Evolutionary conservation across 768 basidiomycete species (phyloP).

Genomic region (Pholiota conissans): DNA sequence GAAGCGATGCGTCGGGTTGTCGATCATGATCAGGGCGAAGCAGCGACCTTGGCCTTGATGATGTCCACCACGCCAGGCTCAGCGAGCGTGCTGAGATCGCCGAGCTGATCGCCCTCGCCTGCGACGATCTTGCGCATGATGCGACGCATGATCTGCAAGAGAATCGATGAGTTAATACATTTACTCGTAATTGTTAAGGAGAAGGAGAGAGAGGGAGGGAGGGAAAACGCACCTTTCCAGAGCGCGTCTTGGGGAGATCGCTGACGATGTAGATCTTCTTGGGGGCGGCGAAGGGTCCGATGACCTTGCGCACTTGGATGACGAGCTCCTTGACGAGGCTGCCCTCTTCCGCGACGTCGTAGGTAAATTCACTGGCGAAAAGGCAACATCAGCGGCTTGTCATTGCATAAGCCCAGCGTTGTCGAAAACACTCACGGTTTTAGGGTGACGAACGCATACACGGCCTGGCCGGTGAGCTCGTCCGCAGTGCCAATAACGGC

Average conservation of each 20-base stretch:
- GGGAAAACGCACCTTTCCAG: constrained; percentile 71
- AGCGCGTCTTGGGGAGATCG: constrained; percentile 93
- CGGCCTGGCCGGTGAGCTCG: constrained; percentile 90
- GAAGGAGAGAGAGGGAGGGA: no score
- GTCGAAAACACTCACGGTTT: constrained; percentile 93
- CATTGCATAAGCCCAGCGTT: no score
- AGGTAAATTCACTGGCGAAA: constrained; percentile 87
- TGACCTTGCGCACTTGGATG: constrained; percentile 95
- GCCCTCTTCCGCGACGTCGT: constrained; percentile 68
- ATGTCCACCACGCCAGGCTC: constrained; percentile 85
- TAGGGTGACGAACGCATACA: constrained; percentile 91
- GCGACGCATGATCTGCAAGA: constrained; percentile 78
- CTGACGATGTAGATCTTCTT: constrained; percentile 85
- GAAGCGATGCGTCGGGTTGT: not conserved
- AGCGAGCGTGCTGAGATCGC: constrained; percentile 91
- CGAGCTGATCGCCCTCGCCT: constrained; percentile 92
- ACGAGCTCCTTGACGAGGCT: constrained; percentile 83
- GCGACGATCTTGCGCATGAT: constrained; percentile 96
- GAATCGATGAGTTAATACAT: not conserved
- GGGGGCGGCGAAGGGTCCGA: constrained; percentile 96
- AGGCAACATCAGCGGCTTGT: no score
- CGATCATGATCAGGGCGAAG: not conserved
- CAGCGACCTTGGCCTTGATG: constrained; percentile 79
- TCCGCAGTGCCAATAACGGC: constrained; percentile 88
- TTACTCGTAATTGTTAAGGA: not conserved